phyloP scores from a whole-genome alignment of 345 rosid species.

The Camelina hispida region DNA sequence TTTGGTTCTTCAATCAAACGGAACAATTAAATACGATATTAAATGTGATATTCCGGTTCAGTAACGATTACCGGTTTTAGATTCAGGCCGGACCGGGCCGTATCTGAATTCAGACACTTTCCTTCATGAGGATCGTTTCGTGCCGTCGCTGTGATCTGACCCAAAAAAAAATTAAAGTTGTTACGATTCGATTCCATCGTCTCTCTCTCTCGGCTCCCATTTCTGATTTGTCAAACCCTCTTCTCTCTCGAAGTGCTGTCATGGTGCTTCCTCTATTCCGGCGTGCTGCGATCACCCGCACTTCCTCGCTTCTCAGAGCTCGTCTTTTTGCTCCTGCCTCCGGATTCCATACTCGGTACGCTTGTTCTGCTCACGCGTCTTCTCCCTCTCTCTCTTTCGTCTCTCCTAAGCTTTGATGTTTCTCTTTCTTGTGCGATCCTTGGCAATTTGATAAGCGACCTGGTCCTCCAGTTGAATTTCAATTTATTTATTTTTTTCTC shows the following conservation, averaged over 20 bases:
- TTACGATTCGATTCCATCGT: conserved; percentile 9
- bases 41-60: conserved; percentile 20
- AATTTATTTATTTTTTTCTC: neutral
- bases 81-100: conserved; percentile 18
- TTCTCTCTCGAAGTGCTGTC: conserved; percentile 30
- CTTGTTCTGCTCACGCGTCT: conserved; percentile 10
- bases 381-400: neutral
- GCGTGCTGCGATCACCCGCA: conserved; percentile 62
- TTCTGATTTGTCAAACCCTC: conserved; percentile 25
- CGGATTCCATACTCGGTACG: conserved; percentile 62
- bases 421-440: conserved; percentile 24
- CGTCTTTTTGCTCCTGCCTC: conserved; percentile 62
- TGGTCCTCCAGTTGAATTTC: conserved; percentile 13
- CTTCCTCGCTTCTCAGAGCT: conserved; percentile 64
- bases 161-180: neutral
- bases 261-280: conserved; percentile 94
- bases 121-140: conserved; percentile 18
- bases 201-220: neutral
- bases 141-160: conserved; percentile 46
- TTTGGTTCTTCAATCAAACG: conserved; percentile 18
- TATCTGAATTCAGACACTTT: conserved; percentile 15
- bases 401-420: neutral
- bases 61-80: neutral
- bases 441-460: conserved; percentile 8
- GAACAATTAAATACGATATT: neutral